These are phyloP conservation scores for California macrophylla DNA, from an alignment of 441 rosid genomes.

Conservation along the genomic window DNA sequence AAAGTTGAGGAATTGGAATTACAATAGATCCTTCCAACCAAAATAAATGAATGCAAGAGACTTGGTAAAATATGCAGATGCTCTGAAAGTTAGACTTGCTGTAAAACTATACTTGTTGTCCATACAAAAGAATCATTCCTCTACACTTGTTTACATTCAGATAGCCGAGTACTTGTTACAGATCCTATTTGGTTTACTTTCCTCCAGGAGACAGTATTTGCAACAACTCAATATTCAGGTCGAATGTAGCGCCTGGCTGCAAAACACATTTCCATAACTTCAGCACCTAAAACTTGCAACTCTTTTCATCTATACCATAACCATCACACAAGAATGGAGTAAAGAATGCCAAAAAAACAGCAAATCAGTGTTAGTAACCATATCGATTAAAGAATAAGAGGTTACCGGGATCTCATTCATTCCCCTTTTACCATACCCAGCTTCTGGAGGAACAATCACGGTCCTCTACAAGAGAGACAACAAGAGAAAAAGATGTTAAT, in stretches of 20 bases:
- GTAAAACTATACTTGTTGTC: too few relatives aligned
- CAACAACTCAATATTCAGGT: conserved; percentile 77
- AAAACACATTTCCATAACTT: background rate
- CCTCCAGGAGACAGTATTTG: conserved; percentile 40
- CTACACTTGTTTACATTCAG: background rate
- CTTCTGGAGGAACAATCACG: conserved; percentile 76
- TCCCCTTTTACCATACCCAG: conserved; percentile 74
- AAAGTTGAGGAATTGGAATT: background rate
- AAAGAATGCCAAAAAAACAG: background rate
- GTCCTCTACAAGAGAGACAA: conserved; percentile 47
- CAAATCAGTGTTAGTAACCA: background rate
- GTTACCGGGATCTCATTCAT: conserved; percentile 87
- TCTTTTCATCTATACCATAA: background rate
- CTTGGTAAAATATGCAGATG: background rate
- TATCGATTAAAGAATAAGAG: background rate
- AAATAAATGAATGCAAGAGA: background rate
- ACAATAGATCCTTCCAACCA: background rate
- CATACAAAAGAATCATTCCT: background rate
- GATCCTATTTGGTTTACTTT: conserved; percentile 19
- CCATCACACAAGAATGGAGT: background rate
- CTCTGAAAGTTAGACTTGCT: too few relatives aligned
- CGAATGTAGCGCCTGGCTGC: conserved; percentile 82
- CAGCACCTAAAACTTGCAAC: background rate
- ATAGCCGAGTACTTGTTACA: background rate
- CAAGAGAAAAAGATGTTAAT: background rate